Percentiles rank a stretch among this genome's conserved stretches.
phyloP scores from a whole-genome alignment of 2,329 filamentous ascomycete genomes.

The Lecanoromycetidae sp. region DNA sequence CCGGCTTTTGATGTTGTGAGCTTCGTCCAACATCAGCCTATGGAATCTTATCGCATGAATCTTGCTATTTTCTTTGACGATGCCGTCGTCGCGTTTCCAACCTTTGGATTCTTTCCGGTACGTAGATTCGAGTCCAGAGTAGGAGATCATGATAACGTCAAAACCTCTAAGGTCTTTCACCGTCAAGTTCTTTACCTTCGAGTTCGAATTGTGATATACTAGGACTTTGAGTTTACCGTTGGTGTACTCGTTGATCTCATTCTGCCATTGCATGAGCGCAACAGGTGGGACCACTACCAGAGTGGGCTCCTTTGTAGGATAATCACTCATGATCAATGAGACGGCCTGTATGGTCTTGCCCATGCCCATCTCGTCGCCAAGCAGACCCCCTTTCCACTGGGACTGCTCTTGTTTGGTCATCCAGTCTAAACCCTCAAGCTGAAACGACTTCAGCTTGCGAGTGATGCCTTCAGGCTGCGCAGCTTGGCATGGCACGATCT shows the following conservation, averaged over 20 bases:
- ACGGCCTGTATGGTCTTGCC: constrained; percentile 98
- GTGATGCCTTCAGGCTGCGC: constrained; percentile 66
- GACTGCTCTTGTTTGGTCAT: constrained; percentile 83
- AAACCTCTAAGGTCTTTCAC: constrained; percentile 65
- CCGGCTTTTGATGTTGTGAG: constrained; percentile 75
- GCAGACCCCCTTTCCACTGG: constrained; percentile 73
- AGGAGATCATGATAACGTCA: constrained; percentile 95
- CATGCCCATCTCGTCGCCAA: constrained; percentile 96
- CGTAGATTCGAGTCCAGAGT: constrained; percentile 67
- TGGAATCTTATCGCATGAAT: constrained; percentile 84
- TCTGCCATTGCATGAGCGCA: constrained; percentile 89
- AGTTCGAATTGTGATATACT: constrained; percentile 77
- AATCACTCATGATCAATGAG: constrained; percentile 96
- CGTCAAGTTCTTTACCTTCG: constrained; percentile 66
- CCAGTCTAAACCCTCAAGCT: constrained; percentile 88
- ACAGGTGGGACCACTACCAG: constrained; percentile 87
- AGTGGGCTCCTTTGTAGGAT: constrained; percentile 67
- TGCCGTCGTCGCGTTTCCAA: constrained; percentile 64
- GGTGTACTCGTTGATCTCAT: constrained; percentile 68
- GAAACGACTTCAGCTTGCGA: constrained; percentile 79
- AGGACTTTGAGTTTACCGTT: constrained; percentile 82
- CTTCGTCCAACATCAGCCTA: constrained; percentile 85
- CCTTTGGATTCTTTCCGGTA: constrained; percentile 88
- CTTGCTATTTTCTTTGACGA: constrained; percentile 64
- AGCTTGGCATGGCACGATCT: constrained; percentile 52